Evolutionary conservation across 352 stramenopile species (phyloP), one percentile per base, ranked within the genome.

Genomic region (Paralagenidium karlingii): DNA sequence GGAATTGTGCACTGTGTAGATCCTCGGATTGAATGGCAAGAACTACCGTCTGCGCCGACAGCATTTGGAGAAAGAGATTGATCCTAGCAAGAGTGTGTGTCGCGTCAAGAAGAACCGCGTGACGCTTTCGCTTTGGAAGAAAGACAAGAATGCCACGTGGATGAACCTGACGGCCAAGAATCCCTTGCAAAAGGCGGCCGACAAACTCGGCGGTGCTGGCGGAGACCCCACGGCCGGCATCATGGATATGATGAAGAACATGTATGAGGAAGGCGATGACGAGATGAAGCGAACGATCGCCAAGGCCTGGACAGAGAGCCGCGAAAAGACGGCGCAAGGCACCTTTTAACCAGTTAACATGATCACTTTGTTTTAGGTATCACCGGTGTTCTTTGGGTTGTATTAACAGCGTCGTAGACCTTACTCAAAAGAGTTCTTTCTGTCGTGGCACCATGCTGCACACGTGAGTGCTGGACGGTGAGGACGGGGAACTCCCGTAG

Each of bases 241-340:
- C 61, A 90, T 93, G 80, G 78, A 91, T 45, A 88, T 93, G 75
- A 93, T 93, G 78, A 85, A 89, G 75, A 84, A 91, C 49, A 91
- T 91, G 78, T 93, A 91, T 52, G 76, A 88, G 8, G 67, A 84
- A 48, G 80, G 78, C 11, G 80, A 93, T 48, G 78, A 86, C 18
- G 69, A 93, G 19, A 88, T 91, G 78, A 93, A 91, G 68, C 65
- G 74, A 38, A 90, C 80, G 32, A 93, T 93, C 37, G 78, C 77
- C 39, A 83, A 93, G 55, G 80, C 80, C n/a, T 91, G 77, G 78
- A 68, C 22, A 20, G 78, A 93, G 50, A 90, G 71, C 44, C 73
- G 74, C 9, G 54, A 82, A 11, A 93, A 93, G 53, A 68, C n/a
- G n/a, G n/a, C n/a, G n/a, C n/a, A n/a, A n/a, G n/a, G n/a, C n/a